Evolutionary conservation across 2,329 filamentous ascomycete species (phyloP), one percentile per base, ranked within the genome.

Genomic region (Penicillium sp.): DNA sequence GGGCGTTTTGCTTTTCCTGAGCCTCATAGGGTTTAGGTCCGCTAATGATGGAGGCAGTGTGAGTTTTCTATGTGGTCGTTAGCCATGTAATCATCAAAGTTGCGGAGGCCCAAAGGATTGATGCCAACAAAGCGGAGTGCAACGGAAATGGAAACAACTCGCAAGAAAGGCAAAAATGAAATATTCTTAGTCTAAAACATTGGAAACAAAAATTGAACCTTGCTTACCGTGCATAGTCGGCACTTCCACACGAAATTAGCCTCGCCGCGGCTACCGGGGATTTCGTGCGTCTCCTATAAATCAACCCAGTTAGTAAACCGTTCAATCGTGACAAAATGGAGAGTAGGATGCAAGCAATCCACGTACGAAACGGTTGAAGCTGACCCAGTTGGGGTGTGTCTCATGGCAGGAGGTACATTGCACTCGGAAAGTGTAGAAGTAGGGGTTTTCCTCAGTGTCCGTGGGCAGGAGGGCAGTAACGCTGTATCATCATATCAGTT

Each of bases 181-280:
- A 15, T 4, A 3, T 4, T 19, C 27, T 21, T 5, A 13, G 15
- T 34, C 4, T 8, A 23, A 5, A 9, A 31, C 9, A n/a, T 25
- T 27, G 15, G 19, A n/a, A 49, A 31, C 50, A 44, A 41, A 21
- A 16, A 34, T 33, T 6, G 40, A 5, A n/a, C n/a, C n/a, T 34
- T 19, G 72, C 77, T 31, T 65, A 94, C 92, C 85, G 94, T 95
- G 87, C 94, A 99, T 72, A 94, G 93, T 77, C 95, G 96, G 83
- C 94, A 99, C 75, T 87, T 92, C 93, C 94, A 99, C n/a, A 99
- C 94, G 76, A 99, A 99, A 76, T 97, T 97, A 60, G 94, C 94
- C 76, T 97, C 92, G 63, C 94, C 94, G 69, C 91, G 85, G 74
- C 92, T 97, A 36, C 92, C 92, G 62, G 91, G 94, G 74, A 97